phyloP scores from a whole-genome alignment of 106 monocot genomes.

The Ottelia alismoides region DNA sequence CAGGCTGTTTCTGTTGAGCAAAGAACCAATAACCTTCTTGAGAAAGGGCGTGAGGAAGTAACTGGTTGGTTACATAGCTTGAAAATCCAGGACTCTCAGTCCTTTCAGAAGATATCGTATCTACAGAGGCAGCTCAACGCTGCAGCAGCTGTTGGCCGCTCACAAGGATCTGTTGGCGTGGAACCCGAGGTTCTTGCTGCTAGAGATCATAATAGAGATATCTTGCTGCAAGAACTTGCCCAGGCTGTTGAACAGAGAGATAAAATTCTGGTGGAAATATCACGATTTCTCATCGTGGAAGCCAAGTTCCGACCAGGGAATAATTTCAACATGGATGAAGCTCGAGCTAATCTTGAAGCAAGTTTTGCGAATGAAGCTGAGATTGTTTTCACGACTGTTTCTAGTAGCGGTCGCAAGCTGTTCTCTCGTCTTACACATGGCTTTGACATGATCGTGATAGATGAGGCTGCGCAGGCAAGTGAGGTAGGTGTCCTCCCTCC shows the following conservation, averaged over 20 bases:
- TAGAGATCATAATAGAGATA: conserved; percentile 75
- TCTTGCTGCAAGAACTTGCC: conserved; percentile 68
- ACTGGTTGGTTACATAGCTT: conserved; percentile 77
- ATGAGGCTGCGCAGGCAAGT: conserved; percentile 98
- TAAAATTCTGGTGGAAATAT: conserved; percentile 90
- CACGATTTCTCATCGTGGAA: conserved; percentile 78
- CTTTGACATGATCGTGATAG: conserved; percentile 98
- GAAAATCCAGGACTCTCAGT: conserved; percentile 49
- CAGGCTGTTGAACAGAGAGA: conserved; percentile 79
- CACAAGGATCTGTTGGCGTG: conserved; percentile 92
- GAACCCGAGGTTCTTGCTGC: conserved; percentile 84
- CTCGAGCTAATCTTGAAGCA: conserved; percentile 77
- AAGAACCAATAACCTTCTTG: conserved; percentile 80
- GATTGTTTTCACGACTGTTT: conserved; percentile 96
- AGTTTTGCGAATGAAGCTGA: conserved; percentile 99
- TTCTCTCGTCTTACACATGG: conserved; percentile 93
- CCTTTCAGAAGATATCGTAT: conserved; percentile 52
- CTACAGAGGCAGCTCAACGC: conserved; percentile 64
- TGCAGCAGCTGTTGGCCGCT: conserved; percentile 60
- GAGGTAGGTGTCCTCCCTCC: conserved; percentile 92
- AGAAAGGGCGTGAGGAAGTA: conserved; percentile 81
- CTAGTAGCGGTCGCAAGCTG: conserved; percentile 85
- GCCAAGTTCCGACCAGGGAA: conserved; percentile 54
- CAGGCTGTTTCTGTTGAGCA: conserved; percentile 98
- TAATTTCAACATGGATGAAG: conserved; percentile 88